Base-by-base conservation (phyloP, 768 basidiomycete species). In the Suillus placidus region DNA sequence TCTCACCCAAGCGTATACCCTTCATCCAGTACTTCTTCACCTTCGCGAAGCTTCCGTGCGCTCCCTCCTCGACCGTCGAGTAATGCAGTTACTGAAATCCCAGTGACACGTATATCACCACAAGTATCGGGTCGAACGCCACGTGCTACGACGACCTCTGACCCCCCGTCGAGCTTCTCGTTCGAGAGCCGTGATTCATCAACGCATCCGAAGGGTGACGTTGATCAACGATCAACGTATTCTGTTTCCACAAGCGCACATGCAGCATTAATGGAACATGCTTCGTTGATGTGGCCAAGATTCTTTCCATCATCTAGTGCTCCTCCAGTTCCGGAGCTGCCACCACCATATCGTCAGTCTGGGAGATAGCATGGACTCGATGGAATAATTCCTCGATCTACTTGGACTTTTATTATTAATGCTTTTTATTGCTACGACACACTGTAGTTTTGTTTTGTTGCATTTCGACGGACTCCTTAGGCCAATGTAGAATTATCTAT, bases 241-340 rank as follows among this genome's bases (percentile, higher is more conserved):
- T 55, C 54, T 55, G 54, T 76, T 47, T 78, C 76, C 32, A 69
- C 74, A 1, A 68, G 34, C 12, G 74, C 74, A 23, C 76, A 77
- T 61, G 65, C 63, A 32, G 76, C 77, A 14, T 51, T 77, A 45
- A 71, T 77, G 70, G 74, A 69, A 38, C 74, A 77, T n/a, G 76
- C 72, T 8, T 55, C 42, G 6, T 76, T 73, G 43, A 73, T 77
- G 65, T 51, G 56, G 30, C 40, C 69, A 3, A 49, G 64, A 30
- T 76, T 76, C 63, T 40, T 37, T 35, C 38, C 63, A 30, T 37
- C 68, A 20, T 32, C 67, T n/a, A 61, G 34, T 61, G 51, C 52
- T 10, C 32, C 68, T 7, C 64, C 54, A 61, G 54, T 43, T 57
- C 67, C 68, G 16, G 66, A 63, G 34, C 9, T 30, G 13, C 60